Evolutionary conservation across 495 filamentous ascomycete genomes (phyloP).

Genomic region (Podospora bellae-mahoneyi): DNA sequence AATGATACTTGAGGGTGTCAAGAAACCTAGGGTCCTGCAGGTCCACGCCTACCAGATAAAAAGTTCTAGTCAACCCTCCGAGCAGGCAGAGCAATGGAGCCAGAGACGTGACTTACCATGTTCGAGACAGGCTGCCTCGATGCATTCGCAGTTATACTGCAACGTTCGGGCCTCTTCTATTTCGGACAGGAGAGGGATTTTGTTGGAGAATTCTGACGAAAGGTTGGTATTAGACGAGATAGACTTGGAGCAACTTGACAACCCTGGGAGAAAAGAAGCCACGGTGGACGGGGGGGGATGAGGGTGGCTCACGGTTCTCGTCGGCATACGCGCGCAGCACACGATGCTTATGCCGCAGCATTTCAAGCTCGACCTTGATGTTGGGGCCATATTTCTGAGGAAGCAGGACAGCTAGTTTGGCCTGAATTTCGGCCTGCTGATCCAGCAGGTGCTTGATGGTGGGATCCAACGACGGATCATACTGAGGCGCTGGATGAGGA

Average conservation of each 20-base stretch:
- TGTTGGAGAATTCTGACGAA: constrained; percentile 41
- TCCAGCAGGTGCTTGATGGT: constrained; percentile 46
- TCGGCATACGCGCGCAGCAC: constrained; percentile 42
- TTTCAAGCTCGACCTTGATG: constrained; percentile 44
- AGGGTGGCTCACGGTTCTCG: constrained; percentile 42
- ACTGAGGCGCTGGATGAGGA: constrained; percentile 12
- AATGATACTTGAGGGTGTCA: constrained; percentile 38
- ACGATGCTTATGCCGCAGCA: constrained; percentile 47
- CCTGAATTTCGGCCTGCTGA: constrained; percentile 50
- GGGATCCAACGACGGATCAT: constrained; percentile 44
- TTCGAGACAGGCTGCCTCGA: constrained; percentile 46
- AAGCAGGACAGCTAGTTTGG: constrained; percentile 44
- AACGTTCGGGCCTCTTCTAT: constrained; percentile 48
- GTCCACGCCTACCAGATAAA: constrained; percentile 39
- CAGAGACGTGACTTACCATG: constrained; percentile 38
- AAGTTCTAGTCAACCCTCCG: constrained; percentile 6
- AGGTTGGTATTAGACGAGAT: background rate
- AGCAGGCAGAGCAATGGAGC: background rate
- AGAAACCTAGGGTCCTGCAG: constrained; percentile 43
- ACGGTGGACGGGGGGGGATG: constrained; percentile 2
- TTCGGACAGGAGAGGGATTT: constrained; percentile 43
- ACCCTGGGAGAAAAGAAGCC: background rate
- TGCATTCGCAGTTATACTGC: constrained; percentile 51
- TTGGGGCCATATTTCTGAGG: constrained; percentile 45
- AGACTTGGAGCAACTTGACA: constrained; percentile 19